These are phyloP conservation scores for Penicillium paradoxum DNA, from an alignment of 495 filamentous ascomycete species.

Conservation along the genomic window DNA sequence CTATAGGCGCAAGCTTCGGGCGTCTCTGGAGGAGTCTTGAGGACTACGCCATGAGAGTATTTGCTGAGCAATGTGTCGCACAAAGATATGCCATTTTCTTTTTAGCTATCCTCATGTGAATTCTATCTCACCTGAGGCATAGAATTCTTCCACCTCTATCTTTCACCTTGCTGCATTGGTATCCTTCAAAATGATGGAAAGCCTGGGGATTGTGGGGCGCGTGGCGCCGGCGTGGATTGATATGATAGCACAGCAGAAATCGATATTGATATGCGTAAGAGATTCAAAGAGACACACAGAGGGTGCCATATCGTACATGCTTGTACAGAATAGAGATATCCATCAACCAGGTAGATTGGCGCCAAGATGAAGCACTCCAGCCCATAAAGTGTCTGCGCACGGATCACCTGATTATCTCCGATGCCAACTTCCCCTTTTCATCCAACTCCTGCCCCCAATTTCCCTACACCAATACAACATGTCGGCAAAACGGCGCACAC, in stretches of 20 bases:
- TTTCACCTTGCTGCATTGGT: not conserved
- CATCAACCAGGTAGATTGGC: not conserved
- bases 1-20: slow-evolving; percentile 75
- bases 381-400: slow-evolving; percentile 10
- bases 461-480: slow-evolving; percentile 17
- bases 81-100: slow-evolving; percentile 46
- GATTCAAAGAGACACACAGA: not conserved
- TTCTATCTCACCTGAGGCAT: not conserved
- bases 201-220: not conserved
- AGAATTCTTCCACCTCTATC: not conserved
- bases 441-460: not conserved
- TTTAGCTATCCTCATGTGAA: not conserved
- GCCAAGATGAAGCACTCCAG: not conserved
- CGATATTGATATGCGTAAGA: not conserved
- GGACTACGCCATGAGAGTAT: not conserved
- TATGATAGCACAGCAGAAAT: not conserved
- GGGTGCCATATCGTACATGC: too few relatives aligned
- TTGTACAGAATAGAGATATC: not conserved
- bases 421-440: slow-evolving; percentile 16
- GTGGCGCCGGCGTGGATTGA: not conserved
- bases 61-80: not conserved
- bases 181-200: not conserved
- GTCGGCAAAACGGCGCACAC: slow-evolving; percentile 31
- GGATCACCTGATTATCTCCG: slow-evolving; percentile 18
- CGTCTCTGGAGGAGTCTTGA: slow-evolving; percentile 1